Percentiles rank a stretch among this genome's conserved stretches.
These are phyloP conservation scores for Aspergillus bertholletiae DNA, from an alignment of 495 filamentous ascomycete species.

Conservation along the genomic window DNA sequence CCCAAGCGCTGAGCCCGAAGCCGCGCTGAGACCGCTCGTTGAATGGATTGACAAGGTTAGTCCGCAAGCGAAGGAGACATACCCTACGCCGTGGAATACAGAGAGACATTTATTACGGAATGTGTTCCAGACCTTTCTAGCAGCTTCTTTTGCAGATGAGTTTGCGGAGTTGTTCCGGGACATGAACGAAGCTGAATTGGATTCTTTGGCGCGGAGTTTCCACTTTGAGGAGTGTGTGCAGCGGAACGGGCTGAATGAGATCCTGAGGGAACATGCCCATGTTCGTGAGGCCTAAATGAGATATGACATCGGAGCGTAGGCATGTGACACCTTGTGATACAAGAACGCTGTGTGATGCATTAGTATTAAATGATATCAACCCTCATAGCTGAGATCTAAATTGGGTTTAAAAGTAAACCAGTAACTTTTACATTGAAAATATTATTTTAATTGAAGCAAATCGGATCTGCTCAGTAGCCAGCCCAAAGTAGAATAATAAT, in stretches of 20 bases:
- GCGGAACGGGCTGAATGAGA: conserved; percentile 53
- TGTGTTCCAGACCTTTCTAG: conserved; percentile 51
- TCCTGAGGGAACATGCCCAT: conserved; percentile 41
- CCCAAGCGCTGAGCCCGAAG: conserved; percentile 31
- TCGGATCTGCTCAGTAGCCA: too few relatives aligned
- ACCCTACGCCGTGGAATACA: conserved; percentile 55
- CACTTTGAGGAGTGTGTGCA: conserved; percentile 54
- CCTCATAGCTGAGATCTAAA: too few relatives aligned
- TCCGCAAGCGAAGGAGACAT: conserved; percentile 41
- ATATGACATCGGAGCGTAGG: too few relatives aligned
- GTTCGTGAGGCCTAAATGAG: not conserved
- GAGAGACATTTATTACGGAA: conserved; percentile 51
- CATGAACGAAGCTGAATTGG: conserved; percentile 51
- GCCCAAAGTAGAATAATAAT: too few relatives aligned
- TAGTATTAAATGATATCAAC: too few relatives aligned
- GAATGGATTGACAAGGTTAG: conserved; percentile 39
- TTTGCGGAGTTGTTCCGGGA: conserved; percentile 55
- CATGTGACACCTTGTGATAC: too few relatives aligned
- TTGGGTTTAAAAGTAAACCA: too few relatives aligned
- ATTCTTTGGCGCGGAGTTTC: conserved; percentile 54
- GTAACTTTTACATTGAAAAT: too few relatives aligned
- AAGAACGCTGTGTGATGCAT: too few relatives aligned
- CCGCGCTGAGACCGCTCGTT: conserved; percentile 33
- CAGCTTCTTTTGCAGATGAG: conserved; percentile 50
- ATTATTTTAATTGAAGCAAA: too few relatives aligned